Percentiles rank a stretch among this genome's conserved stretches.
Conservation (phyloP, 192 early-diverging fungal genomes). For the Gonapodya sp. region DNA sequence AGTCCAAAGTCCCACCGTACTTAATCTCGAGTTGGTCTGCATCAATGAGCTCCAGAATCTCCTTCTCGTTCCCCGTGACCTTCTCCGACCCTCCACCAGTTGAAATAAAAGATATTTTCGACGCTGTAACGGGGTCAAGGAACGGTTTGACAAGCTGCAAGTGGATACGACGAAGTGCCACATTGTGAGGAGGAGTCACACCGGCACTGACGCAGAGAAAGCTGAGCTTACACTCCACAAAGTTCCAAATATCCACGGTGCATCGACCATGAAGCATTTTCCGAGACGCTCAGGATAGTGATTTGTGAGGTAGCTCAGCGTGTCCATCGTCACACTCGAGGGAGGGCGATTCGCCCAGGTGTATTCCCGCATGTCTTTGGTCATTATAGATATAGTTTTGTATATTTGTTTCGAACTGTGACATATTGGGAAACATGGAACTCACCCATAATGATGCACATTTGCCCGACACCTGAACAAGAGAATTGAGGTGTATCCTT, state of each 20-base stretch:
- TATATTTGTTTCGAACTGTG: too few relatives aligned
- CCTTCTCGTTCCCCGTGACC: background rate
- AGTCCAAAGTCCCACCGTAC: background rate
- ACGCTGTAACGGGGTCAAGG: conserved; percentile 18
- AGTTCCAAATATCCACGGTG: conserved; percentile 18
- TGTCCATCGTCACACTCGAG: background rate
- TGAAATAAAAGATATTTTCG: conserved; percentile 16
- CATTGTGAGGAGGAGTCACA: background rate
- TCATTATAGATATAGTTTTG: too few relatives aligned
- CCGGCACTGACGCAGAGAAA: conserved; percentile 6
- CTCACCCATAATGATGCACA: conserved; percentile 13
- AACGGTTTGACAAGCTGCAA: conserved; percentile 14
- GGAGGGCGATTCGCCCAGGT: conserved; percentile 15
- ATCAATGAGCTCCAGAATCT: background rate
- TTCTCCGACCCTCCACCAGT: background rate
- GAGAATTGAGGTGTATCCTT: too few relatives aligned
- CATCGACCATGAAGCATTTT: conserved; percentile 18
- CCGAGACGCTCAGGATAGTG: conserved; percentile 21
- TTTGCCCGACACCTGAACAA: conserved; percentile 12
- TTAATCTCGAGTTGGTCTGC: background rate
- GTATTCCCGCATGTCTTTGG: conserved; percentile 15
- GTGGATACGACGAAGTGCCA: background rate
- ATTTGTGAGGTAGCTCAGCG: conserved; percentile 12
- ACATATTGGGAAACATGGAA: too few relatives aligned
- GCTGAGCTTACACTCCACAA: background rate